Evolutionary conservation across 176 grass and related monocot genomes (phyloP).

Genomic region (Musa itinerans): DNA sequence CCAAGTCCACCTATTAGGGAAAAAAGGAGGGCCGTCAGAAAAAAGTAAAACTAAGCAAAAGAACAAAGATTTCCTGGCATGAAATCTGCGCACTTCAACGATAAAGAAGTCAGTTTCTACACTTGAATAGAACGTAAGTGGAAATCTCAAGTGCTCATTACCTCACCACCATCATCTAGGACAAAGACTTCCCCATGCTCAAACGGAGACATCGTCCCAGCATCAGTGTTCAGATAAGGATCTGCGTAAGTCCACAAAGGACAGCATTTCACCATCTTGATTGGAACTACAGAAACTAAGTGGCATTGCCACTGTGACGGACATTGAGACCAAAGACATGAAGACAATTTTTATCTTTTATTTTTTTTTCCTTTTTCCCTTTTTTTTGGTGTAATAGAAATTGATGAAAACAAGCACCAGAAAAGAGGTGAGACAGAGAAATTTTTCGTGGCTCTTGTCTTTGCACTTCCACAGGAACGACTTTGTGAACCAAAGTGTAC

Average conservation of each 20-base stretch:
- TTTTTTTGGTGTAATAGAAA: no score
- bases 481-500: no score
- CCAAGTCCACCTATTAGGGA: conserved; percentile 67
- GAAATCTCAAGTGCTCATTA: conserved; percentile 21
- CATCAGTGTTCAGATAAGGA: conserved; percentile 95
- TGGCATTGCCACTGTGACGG: no score
- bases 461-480: no score
- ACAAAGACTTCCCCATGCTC: conserved; percentile 96
- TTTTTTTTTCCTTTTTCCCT: no score
- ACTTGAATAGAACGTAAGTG: not conserved
- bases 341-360: no score
- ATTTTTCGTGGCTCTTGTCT: no score
- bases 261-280: not conserved
- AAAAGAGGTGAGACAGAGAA: no score
- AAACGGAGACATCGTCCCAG: conserved; percentile 92
- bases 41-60: conserved; percentile 13
- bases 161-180: conserved; percentile 94
- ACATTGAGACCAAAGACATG: no score
- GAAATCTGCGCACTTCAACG: not conserved
- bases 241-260: conserved; percentile 40
- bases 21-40: conserved; percentile 11
- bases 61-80: not conserved
- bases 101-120: not conserved
- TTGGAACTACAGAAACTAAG: no score
- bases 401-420: no score